These are phyloP conservation scores for Fusarium ambrosium DNA, from an alignment of 2,329 filamentous ascomycete genomes.

Conservation along the genomic window DNA sequence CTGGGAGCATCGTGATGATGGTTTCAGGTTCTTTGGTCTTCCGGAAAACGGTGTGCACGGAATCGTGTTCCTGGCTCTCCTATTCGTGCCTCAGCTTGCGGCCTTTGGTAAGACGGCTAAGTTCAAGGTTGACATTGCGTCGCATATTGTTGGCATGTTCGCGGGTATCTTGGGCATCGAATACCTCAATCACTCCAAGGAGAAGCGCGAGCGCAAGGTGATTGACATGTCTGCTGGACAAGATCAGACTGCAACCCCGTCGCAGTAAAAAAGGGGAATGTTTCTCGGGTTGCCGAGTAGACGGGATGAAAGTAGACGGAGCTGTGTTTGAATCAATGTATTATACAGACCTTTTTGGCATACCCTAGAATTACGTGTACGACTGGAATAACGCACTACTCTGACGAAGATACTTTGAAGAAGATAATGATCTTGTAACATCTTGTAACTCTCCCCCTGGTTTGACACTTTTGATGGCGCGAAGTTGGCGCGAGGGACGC, in stretches of 20 bases:
- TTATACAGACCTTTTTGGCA: conserved; percentile 28
- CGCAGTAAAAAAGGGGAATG: neutral
- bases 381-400: conserved; percentile 28
- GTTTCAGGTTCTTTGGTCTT: conserved; percentile 69
- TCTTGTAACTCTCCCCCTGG: neutral
- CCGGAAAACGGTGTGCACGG: conserved; percentile 71
- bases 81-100: conserved; percentile 65
- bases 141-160: conserved; percentile 66
- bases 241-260: neutral
- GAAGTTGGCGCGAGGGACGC: conserved; percentile 13
- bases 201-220: conserved; percentile 33
- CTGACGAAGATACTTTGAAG: neutral
- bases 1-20: conserved; percentile 68
- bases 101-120: conserved; percentile 59
- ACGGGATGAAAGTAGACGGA: conserved; percentile 10
- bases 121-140: conserved; percentile 63
- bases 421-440: neutral
- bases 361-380: conserved; percentile 40
- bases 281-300: neutral
- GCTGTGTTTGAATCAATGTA: conserved; percentile 29
- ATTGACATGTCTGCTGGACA: conserved; percentile 23
- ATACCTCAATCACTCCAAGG: conserved; percentile 44
- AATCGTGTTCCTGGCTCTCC: conserved; percentile 65
- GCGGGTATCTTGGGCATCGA: conserved; percentile 60
- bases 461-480: conserved; percentile 4